A percentile compares a stretch with the other conserved stretches of the same genome.
These are phyloP conservation scores for Suillus hirtellus DNA, from an alignment of 768 basidiomycete species.

Conservation along the genomic window DNA sequence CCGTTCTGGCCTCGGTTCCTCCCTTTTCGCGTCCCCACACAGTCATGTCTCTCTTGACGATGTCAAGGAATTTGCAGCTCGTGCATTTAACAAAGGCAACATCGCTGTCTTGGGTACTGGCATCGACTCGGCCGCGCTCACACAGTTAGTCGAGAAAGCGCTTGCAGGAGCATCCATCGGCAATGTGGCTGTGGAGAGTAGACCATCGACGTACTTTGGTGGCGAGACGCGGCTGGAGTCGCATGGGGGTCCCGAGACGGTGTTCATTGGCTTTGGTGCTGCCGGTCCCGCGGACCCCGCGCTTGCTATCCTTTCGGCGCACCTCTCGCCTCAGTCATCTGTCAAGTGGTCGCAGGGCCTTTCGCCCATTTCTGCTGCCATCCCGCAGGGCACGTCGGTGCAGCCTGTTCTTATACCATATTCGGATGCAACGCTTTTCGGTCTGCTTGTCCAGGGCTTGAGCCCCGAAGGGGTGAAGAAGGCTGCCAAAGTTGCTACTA, in stretches of 20 bases:
- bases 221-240: slow-evolving; percentile 81
- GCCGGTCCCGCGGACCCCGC: slow-evolving; percentile 64
- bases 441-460: slow-evolving; percentile 73
- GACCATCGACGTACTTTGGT: slow-evolving; percentile 63
- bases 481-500: slow-evolving; percentile 68
- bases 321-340: slow-evolving; percentile 75
- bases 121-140: slow-evolving; percentile 70
- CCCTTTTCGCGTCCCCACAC: slow-evolving; percentile 81
- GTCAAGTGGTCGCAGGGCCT: slow-evolving; percentile 86
- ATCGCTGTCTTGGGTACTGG: slow-evolving; percentile 87
- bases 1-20: slow-evolving; percentile 90
- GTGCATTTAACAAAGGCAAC: slow-evolving; percentile 76
- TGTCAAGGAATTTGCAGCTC: slow-evolving; percentile 70
- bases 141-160: slow-evolving; percentile 69
- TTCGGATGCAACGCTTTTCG: slow-evolving; percentile 89
- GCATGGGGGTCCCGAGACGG: slow-evolving; percentile 63
- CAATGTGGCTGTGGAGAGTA: slow-evolving; percentile 30
- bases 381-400: slow-evolving; percentile 63
- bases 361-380: slow-evolving; percentile 62
- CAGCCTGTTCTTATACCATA: slow-evolving; percentile 82
- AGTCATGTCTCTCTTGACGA: slow-evolving; percentile 62
- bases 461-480: slow-evolving; percentile 63
- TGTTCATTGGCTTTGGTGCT: slow-evolving; percentile 89
- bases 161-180: slow-evolving; percentile 43
- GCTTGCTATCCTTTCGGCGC: slow-evolving; percentile 75